phyloP scores from a whole-genome alignment of 257 asterid species.

The Pogostemon cablin region DNA sequence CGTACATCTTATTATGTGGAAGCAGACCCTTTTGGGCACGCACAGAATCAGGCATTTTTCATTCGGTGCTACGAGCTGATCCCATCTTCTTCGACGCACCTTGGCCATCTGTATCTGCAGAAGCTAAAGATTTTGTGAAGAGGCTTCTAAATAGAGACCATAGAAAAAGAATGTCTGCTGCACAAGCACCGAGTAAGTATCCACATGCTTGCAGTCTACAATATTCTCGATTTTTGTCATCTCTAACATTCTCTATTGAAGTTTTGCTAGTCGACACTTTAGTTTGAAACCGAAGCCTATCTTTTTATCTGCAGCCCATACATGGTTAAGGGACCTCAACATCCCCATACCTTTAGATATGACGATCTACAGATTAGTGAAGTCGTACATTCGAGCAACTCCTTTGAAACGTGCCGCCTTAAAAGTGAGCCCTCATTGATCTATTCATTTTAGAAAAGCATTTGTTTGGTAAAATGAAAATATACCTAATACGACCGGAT shows the following conservation, averaged over 20 bases:
- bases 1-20: conserved; percentile 92
- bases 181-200: conserved; percentile 81
- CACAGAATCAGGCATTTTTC: conserved; percentile 96
- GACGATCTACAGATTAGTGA: conserved; percentile 70
- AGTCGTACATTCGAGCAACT: conserved; percentile 79
- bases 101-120: conserved; percentile 82
- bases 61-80: conserved; percentile 93
- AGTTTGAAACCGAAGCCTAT: conserved; percentile 19
- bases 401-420: conserved; percentile 89
- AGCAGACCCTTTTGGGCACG: conserved; percentile 99
- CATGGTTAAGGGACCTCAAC: conserved; percentile 76
- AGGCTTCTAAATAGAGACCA: conserved; percentile 90
- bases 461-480: conserved; percentile 5
- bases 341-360: conserved; percentile 73
- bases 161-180: conserved; percentile 93
- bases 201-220: not conserved
- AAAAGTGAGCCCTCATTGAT: conserved; percentile 48
- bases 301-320: conserved; percentile 70
- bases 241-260: not conserved
- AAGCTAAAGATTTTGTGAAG: conserved; percentile 91
- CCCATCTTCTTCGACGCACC: conserved; percentile 93
- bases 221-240: not conserved
- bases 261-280: no score
- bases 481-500: not conserved
- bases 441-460: conserved; percentile 10